Percentiles rank a stretch among this genome's conserved stretches.
These are phyloP conservation scores for Colletotrichum tamarilloi DNA, from an alignment of 2,329 filamentous ascomycete species.

Conservation along the genomic window DNA sequence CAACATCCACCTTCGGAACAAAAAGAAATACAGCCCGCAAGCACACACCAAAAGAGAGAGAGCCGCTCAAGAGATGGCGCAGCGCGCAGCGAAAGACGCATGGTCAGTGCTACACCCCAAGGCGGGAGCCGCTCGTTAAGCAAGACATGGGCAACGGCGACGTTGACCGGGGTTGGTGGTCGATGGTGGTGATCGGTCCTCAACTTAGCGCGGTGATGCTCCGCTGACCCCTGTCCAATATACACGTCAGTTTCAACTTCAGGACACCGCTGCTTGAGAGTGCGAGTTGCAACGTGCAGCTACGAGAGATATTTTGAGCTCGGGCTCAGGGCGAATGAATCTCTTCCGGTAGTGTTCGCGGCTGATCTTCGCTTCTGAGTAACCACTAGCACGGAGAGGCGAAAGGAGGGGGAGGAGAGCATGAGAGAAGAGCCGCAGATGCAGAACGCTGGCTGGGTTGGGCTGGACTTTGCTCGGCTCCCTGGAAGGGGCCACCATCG, in stretches of 20 bases:
- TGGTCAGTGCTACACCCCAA: constrained; percentile 13
- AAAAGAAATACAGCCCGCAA: constrained; percentile 1
- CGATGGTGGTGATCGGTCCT: neutral
- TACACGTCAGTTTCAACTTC: constrained; percentile 36
- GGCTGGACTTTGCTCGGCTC: neutral
- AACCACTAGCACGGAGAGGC: neutral
- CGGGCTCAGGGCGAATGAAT: neutral
- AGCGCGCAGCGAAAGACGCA: constrained; percentile 23
- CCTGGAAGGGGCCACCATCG: neutral
- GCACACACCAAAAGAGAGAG: constrained; percentile 12
- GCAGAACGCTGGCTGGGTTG: neutral
- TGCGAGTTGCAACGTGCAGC: constrained; percentile 22
- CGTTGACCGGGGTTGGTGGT: constrained; percentile 4
- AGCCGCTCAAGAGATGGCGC: constrained; percentile 16
- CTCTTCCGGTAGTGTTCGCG: constrained; percentile 19
- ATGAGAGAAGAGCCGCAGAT: constrained; percentile 31
- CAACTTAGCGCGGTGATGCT: constrained; percentile 23
- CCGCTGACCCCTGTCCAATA: constrained; percentile 24
- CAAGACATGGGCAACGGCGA: constrained; percentile 30
- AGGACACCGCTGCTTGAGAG: constrained; percentile 31
- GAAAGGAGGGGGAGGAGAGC: neutral
- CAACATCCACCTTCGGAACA: constrained; percentile 10
- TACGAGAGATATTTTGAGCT: constrained; percentile 26
- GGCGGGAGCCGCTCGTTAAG: constrained; percentile 34
- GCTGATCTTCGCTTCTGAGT: constrained; percentile 20